A percentile compares a stretch with the other conserved stretches of the same genome.
Evolutionary conservation across 2,329 filamentous ascomycete species (phyloP).

Genomic region (Calonectria montana): DNA sequence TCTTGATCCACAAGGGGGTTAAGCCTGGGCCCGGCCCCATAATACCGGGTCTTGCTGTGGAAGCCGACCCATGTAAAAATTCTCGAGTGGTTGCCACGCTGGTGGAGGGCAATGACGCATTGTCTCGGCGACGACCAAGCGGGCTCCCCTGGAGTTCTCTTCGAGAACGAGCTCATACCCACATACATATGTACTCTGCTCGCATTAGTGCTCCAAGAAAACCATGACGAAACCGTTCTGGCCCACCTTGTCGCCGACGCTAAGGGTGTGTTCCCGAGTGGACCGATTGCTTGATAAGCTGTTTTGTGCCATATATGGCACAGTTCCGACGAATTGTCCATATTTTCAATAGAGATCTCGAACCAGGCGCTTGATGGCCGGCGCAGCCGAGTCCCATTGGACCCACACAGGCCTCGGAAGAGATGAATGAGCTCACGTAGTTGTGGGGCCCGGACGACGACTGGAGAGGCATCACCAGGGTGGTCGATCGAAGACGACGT

Average conservation of each 20-base stretch:
- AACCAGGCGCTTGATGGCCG: background rate
- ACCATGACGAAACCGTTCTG: slow-evolving; percentile 3
- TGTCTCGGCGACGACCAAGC: background rate
- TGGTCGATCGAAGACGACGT: slow-evolving; percentile 35
- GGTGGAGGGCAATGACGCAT: background rate
- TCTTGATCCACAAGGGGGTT: background rate
- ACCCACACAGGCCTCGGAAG: slow-evolving; percentile 7
- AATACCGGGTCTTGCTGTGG: background rate
- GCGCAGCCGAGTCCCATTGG: background rate
- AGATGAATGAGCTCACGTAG: slow-evolving; percentile 30
- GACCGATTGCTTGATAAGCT: slow-evolving; percentile 17
- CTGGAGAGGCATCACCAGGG: slow-evolving; percentile 38
- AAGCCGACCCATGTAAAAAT: background rate
- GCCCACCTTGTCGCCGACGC: background rate
- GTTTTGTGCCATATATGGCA: slow-evolving; percentile 8
- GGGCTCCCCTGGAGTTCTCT: background rate
- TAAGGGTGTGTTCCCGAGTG: background rate
- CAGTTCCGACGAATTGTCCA: background rate
- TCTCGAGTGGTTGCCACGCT: background rate
- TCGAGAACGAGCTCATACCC: background rate
- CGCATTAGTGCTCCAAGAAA: slow-evolving; percentile 36
- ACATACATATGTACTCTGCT: slow-evolving; percentile 32
- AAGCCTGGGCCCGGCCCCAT: background rate
- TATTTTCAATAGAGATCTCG: background rate
- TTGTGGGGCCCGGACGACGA: slow-evolving; percentile 33